phyloP scores from a whole-genome alignment of 1,284 basidiomycete genomes.

The Ceratobasidium sp. region DNA sequence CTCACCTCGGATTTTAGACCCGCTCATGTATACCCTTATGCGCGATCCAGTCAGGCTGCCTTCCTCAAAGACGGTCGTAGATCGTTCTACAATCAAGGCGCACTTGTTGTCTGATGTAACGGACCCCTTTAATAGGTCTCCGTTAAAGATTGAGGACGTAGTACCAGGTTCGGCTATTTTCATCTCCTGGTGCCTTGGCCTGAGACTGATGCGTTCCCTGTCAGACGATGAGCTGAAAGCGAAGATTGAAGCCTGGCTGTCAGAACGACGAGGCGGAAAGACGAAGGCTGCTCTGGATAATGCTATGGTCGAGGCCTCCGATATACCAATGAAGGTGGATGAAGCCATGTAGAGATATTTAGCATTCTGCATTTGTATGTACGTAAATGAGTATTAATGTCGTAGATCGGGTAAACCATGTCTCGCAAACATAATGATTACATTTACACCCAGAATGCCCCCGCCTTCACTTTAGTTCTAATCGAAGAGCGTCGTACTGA shows the following conservation, averaged over 20 bases:
- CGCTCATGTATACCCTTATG: conserved; percentile 94
- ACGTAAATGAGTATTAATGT: conserved; percentile 7
- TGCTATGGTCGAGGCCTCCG: background rate
- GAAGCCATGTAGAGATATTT: background rate
- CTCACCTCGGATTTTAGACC: conserved; percentile 61
- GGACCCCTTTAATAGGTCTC: conserved; percentile 89
- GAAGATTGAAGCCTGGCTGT: conserved; percentile 66
- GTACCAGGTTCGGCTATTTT: conserved; percentile 61
- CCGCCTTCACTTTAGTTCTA: conserved; percentile 39
- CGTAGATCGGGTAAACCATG: background rate
- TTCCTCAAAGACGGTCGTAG: conserved; percentile 79
- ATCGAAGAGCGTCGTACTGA: conserved; percentile 44
- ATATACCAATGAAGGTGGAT: conserved; percentile 30
- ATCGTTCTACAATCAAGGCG: conserved; percentile 94
- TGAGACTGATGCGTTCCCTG: background rate
- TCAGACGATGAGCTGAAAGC: conserved; percentile 66
- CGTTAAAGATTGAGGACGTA: conserved; percentile 81
- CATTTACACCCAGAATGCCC: background rate
- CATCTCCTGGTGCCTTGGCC: background rate
- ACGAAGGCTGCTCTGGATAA: conserved; percentile 23
- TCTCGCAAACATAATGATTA: background rate
- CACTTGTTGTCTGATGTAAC: conserved; percentile 90
- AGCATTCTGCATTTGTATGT: background rate
- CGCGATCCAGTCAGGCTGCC: conserved; percentile 93
- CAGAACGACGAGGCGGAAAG: conserved; percentile 50